Conservation (phyloP, 768 basidiomycete species). For the Auricularia heimuer region DNA sequence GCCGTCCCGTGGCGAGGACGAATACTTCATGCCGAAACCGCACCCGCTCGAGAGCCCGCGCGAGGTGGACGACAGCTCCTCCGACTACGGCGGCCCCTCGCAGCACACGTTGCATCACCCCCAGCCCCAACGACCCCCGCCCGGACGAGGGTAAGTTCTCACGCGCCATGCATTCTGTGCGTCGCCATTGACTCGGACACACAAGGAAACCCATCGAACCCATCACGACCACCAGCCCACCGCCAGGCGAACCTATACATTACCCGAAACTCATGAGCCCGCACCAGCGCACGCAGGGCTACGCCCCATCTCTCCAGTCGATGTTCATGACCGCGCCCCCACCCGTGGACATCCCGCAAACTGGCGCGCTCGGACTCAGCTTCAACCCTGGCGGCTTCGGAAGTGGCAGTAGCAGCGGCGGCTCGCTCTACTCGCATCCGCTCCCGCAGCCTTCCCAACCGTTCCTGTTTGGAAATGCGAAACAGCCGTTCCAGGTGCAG, state of each 20-base stretch:
- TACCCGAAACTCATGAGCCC: conserved; percentile 71
- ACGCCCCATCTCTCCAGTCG: conserved; percentile 64
- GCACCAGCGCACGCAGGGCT: conserved; percentile 71
- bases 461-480: conserved; percentile 13
- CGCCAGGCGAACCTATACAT: conserved; percentile 37
- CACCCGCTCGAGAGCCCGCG: conserved; percentile 57
- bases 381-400: conserved; percentile 3
- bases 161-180: neutral
- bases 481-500: conserved; percentile 7
- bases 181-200: neutral
- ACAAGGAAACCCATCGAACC: conserved; percentile 21
- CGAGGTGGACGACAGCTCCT: conserved; percentile 32
- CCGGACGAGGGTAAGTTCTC: conserved; percentile 6
- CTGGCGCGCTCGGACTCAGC: neutral
- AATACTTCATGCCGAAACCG: conserved; percentile 9
- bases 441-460: conserved; percentile 28
- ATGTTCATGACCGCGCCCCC: conserved; percentile 43
- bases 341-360: neutral
- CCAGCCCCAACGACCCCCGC: conserved; percentile 10
- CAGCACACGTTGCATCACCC: conserved; percentile 11
- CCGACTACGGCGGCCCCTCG: neutral
- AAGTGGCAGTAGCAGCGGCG: conserved; percentile 1
- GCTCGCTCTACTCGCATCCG: conserved; percentile 17
- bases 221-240: conserved; percentile 62
- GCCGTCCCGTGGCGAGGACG: conserved; percentile 33